Conservation (phyloP, 192 early-diverging fungal species). For the Backusella morwellensis region DNA sequence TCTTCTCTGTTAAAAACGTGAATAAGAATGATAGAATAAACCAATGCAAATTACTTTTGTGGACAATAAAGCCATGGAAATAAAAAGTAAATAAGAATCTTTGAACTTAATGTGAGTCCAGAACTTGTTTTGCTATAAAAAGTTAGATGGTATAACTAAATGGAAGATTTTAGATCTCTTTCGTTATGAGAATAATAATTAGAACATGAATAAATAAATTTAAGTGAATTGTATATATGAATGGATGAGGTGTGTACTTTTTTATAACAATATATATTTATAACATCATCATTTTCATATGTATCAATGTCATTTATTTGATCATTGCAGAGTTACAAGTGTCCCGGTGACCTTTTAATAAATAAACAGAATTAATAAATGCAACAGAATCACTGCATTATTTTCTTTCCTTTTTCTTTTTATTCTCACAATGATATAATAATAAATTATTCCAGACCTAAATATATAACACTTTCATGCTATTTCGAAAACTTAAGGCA, state of each 20-base stretch:
- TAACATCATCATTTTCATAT: too few relatives aligned
- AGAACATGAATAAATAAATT: too few relatives aligned
- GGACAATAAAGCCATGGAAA: too few relatives aligned
- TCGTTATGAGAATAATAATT: neutral
- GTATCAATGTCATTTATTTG: neutral
- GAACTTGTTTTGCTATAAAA: neutral
- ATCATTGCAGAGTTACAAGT: neutral
- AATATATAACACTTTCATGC: neutral
- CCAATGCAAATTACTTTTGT: too few relatives aligned
- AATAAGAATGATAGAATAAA: too few relatives aligned
- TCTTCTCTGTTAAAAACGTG: too few relatives aligned
- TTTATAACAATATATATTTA: too few relatives aligned
- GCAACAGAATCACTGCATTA: neutral
- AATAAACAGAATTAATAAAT: neutral
- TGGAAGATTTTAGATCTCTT: neutral
- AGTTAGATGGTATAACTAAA: neutral
- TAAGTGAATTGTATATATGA: neutral
- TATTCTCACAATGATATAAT: neutral
- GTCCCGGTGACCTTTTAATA: neutral
- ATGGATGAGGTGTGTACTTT: too few relatives aligned
- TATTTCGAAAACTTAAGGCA: neutral
- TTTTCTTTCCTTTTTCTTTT: neutral
- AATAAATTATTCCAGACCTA: neutral
- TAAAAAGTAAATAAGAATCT: too few relatives aligned
- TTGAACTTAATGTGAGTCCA: neutral